A percentile compares a stretch with the other conserved stretches of the same genome.
Conservation (phyloP, 169 alveolate genomes). For the Amoebophrya sp. region DNA sequence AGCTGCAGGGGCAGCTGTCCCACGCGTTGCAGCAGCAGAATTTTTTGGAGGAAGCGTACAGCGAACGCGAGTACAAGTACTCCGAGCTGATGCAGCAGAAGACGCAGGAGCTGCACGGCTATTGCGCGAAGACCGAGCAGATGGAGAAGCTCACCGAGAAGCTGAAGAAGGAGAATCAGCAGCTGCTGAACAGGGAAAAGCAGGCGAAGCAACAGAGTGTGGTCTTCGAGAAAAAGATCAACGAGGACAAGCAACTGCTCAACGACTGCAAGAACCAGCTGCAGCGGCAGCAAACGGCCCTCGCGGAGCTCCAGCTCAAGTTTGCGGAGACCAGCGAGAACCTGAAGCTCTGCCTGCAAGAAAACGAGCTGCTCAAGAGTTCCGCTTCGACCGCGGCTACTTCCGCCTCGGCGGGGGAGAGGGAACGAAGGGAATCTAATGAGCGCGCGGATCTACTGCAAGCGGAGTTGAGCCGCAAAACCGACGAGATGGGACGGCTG, state of each 20-base stretch:
- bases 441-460: too few species aligned
- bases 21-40: background rate
- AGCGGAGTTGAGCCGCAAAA: too few species aligned
- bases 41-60: background rate
- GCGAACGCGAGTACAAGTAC: background rate
- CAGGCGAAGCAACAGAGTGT: background rate
- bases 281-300: background rate
- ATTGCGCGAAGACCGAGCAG: background rate
- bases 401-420: too few species aligned
- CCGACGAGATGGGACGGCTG: too few species aligned
- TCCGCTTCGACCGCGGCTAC: too few species aligned
- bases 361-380: background rate
- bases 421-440: too few species aligned
- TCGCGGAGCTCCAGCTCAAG: background rate
- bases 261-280: background rate
- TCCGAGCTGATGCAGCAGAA: background rate
- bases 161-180: background rate
- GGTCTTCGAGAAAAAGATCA: background rate
- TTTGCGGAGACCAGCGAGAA: too few species aligned
- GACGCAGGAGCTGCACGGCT: background rate
- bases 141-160: background rate
- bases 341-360: too few species aligned
- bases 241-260: background rate
- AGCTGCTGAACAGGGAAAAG: background rate
- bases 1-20: background rate